A percentile compares a stretch with the other conserved stretches of the same genome.
These are phyloP conservation scores for Tuber umbilicatum DNA, from an alignment of 495 filamentous ascomycete genomes.

Conservation along the genomic window DNA sequence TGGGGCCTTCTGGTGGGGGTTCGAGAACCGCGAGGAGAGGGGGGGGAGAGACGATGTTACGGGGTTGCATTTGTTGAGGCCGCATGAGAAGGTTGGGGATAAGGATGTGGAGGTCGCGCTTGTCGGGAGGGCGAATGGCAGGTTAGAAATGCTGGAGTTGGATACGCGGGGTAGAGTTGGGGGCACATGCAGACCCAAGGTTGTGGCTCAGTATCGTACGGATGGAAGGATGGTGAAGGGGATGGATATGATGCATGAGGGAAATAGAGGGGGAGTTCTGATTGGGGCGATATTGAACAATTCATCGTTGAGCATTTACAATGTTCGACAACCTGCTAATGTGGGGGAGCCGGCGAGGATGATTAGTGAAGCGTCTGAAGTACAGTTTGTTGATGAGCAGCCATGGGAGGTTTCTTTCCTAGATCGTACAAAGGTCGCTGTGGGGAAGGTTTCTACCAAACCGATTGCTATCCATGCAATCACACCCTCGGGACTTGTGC, in stretches of 20 bases:
- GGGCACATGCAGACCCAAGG: neutral
- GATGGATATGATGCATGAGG: neutral
- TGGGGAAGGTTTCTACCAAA: slow-evolving; percentile 18
- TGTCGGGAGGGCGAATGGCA: slow-evolving; percentile 48
- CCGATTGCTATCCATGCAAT: slow-evolving; percentile 22
- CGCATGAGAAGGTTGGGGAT: slow-evolving; percentile 42
- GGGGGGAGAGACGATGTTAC: slow-evolving; percentile 62
- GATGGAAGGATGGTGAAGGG: slow-evolving; percentile 28
- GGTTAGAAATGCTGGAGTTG: slow-evolving; percentile 42
- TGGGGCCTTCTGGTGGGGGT: slow-evolving; percentile 47
- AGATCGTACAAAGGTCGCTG: slow-evolving; percentile 16
- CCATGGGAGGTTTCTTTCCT: slow-evolving; percentile 33
- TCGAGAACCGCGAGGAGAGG: slow-evolving; percentile 48
- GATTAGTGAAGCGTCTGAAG: neutral
- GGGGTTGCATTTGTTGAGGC: slow-evolving; percentile 50
- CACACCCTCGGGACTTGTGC: slow-evolving; percentile 7
- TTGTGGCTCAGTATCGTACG: slow-evolving; percentile 33
- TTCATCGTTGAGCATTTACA: neutral
- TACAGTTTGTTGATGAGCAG: slow-evolving; percentile 12
- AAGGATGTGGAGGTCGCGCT: slow-evolving; percentile 43
- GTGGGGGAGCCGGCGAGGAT: neutral
- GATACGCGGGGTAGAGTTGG: slow-evolving; percentile 11
- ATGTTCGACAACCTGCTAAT: neutral
- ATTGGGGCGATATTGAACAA: slow-evolving; percentile 1
- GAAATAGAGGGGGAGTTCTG: neutral